phyloP scores from a whole-genome alignment of 75 land plant species.

The Pinus taeda region DNA sequence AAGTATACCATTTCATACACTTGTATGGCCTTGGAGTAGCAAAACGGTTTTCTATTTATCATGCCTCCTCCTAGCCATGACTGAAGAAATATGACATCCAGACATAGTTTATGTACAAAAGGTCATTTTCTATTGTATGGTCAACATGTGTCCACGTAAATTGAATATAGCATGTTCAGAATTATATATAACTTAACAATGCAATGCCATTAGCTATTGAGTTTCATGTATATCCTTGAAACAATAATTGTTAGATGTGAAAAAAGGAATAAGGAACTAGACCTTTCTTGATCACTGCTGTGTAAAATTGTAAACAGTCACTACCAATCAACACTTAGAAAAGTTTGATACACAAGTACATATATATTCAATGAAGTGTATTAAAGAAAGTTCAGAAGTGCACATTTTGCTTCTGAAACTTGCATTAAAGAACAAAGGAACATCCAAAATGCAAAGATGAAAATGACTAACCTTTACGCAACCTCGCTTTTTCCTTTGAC shows the following conservation, averaged over 20 bases:
- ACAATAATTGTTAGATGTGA: neutral
- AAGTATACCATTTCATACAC: neutral
- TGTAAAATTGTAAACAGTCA: neutral
- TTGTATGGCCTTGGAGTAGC: neutral
- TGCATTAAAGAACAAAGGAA: neutral
- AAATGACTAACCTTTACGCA: constrained; percentile 23
- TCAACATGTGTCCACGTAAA: neutral
- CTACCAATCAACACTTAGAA: neutral
- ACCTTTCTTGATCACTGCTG: neutral
- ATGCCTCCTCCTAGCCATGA: neutral
- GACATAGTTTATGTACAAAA: neutral
- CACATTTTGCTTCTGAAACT: neutral
- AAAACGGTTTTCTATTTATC: neutral
- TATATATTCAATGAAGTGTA: neutral
- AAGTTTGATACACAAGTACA: neutral
- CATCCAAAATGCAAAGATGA: neutral
- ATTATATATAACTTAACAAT: neutral
- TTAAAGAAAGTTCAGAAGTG: too few relatives aligned
- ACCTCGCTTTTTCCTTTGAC: too few relatives aligned
- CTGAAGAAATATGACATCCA: neutral
- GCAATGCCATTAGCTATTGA: neutral
- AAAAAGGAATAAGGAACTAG: neutral
- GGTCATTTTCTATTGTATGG: too few relatives aligned
- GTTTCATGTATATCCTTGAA: neutral
- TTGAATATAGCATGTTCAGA: neutral